These are phyloP conservation scores for Coprinellus micaceus DNA, from an alignment of 768 basidiomycete species.

Conservation along the genomic window DNA sequence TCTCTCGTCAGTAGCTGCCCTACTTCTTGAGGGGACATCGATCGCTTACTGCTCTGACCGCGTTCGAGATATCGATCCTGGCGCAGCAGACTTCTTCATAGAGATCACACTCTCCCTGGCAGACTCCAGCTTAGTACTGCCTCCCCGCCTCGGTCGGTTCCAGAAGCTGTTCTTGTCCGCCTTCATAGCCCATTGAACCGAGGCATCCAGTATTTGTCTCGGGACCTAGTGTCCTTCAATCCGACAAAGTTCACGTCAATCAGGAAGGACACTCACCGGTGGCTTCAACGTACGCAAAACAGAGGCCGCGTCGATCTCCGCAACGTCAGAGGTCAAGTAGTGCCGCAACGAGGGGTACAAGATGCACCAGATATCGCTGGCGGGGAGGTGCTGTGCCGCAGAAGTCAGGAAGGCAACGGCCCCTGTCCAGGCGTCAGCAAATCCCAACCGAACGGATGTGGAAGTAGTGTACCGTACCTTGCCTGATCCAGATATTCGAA, in stretches of 20 bases:
- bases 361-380: conserved; percentile 95
- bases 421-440: conserved; percentile 39
- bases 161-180: conserved; percentile 79
- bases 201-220: conserved; percentile 79
- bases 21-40: not conserved
- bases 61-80: conserved; percentile 40
- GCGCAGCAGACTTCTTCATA: conserved; percentile 43
- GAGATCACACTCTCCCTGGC: conserved; percentile 69
- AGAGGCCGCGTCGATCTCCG: conserved; percentile 65
- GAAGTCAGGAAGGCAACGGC: conserved; percentile 86
- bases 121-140: conserved; percentile 52
- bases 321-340: conserved; percentile 80
- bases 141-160: conserved; percentile 52
- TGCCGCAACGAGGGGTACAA: conserved; percentile 88
- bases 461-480: conserved; percentile 49
- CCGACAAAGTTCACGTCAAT: not conserved
- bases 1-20: conserved; percentile 4
- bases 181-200: conserved; percentile 85
- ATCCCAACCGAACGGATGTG: not conserved
- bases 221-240: conserved; percentile 35
- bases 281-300: conserved; percentile 75
- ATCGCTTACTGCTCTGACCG: conserved; percentile 75
- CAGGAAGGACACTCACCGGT: conserved; percentile 50
- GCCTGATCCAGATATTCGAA: conserved; percentile 93
- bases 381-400: conserved; percentile 75